Evolutionary conservation across 257 asterid species (phyloP).

Genomic region (Ocimum tenuiflorum): DNA sequence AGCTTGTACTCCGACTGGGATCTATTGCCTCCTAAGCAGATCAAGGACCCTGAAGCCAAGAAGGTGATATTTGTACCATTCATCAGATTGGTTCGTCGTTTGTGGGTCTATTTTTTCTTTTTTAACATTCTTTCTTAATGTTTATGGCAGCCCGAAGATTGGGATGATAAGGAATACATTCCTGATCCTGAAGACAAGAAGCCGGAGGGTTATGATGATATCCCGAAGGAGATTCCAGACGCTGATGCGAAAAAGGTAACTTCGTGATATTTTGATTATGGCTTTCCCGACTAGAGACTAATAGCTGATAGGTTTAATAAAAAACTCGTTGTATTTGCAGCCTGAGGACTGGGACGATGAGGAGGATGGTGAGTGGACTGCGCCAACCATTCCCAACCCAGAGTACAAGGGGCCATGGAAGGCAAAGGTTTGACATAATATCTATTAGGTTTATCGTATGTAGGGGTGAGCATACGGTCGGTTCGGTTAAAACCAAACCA

Average conservation of each 20-base stretch:
- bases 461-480: too few species aligned
- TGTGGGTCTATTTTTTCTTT: background rate
- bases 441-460: background rate
- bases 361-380: constrained; percentile 97
- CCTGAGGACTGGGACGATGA: constrained; percentile 99
- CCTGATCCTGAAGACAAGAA: constrained; percentile 92
- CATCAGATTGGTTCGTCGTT: background rate
- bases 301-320: constrained; percentile 7
- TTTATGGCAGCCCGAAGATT: constrained; percentile 80
- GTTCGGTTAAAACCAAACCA: too few species aligned
- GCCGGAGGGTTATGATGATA: constrained; percentile 99
- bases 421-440: constrained; percentile 50
- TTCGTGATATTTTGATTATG: background rate
- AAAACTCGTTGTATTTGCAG: constrained; percentile 30
- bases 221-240: constrained; percentile 76
- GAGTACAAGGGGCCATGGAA: constrained; percentile 94
- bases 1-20: constrained; percentile 94
- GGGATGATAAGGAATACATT: constrained; percentile 94
- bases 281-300: background rate
- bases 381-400: constrained; percentile 89
- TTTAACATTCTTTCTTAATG: constrained; percentile 8
- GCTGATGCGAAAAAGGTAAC: constrained; percentile 90
- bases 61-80: constrained; percentile 38
- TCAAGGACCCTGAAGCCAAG: constrained; percentile 92
- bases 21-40: constrained; percentile 75